Evolutionary conservation across 1,284 basidiomycete species (phyloP), one percentile per base, ranked within the genome.

Genomic region (Ustilago sp.): DNA sequence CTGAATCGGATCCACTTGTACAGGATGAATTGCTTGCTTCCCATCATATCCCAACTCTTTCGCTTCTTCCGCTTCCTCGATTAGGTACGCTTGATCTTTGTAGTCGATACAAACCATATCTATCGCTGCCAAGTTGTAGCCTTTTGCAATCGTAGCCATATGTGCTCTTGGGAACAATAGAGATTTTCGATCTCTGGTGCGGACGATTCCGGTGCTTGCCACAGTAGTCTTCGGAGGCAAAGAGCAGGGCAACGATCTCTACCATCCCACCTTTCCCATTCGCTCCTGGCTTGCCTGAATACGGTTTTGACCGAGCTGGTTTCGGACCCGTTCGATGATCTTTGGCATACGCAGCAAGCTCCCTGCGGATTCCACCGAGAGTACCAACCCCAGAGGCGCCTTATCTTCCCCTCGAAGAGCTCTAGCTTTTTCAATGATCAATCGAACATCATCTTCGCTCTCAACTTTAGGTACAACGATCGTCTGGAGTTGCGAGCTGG

Each of bases 21-120:
- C 88, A 0, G 95, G 95, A 87, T 98, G 95, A 59, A 98, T 96
- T 1, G 93, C 94, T 93, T 97, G 95, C 52, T 86, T 86, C 8
- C 84, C 85, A 54, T 85, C 83, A 53, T 76, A 85, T 0, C 85
- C 85, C 4, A 86, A 56, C 61, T 75, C 48, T n/a, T 75, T 70
- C 12, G 79, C 85, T 79, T 96, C 94, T 66, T 89, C 87, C 62
- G 92, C 93, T 85, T 97, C 94, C 4, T 92, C 90, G 57, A 88
- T 87, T 19, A 97, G 88, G 74, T 91, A 90, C 6, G 89, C 89
- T 4, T 88, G 81, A 83, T 95, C 91, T 83, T 93, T 93, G 88
- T 94, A 96, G 83, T 94, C 92, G 41, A 95, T 91, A 85, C 94
- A 96, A 1, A 96, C 94, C 92, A 94, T 79, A n/a, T 78, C 75